phyloP scores from a whole-genome alignment of 106 monocot genomes.

The Dendrobium chrysotoxum region DNA sequence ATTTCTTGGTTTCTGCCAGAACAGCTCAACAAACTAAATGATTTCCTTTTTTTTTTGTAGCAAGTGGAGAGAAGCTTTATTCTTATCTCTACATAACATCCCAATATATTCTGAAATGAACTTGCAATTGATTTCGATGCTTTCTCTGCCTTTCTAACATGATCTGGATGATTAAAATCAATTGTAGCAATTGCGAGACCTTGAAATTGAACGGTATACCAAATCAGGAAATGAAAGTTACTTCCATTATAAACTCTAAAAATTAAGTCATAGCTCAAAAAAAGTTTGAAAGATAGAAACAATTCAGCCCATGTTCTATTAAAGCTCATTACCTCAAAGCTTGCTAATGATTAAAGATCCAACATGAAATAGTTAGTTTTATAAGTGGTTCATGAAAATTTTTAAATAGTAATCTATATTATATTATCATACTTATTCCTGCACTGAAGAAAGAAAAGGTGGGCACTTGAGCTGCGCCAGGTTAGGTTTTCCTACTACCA shows the following conservation, averaged over 20 bases:
- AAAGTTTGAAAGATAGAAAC: neutral
- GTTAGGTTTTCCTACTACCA: no score
- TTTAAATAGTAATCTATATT: no score
- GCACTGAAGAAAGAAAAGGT: no score
- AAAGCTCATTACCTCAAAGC: neutral
- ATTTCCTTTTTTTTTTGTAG: slow-evolving; percentile 26
- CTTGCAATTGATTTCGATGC: slow-evolving; percentile 62
- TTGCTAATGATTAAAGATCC: neutral
- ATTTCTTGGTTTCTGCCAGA: slow-evolving; percentile 50
- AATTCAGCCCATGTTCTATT: neutral
- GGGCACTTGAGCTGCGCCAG: no score
- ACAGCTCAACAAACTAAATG: slow-evolving; percentile 76
- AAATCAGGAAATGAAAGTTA: neutral
- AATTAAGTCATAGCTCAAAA: neutral
- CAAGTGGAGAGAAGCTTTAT: slow-evolving; percentile 41
- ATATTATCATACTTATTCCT: no score
- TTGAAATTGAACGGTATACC: slow-evolving; percentile 19
- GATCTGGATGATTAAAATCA: slow-evolving; percentile 58
- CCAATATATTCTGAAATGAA: slow-evolving; percentile 64
- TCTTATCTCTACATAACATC: slow-evolving; percentile 64
- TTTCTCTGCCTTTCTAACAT: slow-evolving; percentile 66
- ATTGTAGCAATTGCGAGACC: slow-evolving; percentile 80
- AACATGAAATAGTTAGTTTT: neutral
- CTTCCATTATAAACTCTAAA: neutral
- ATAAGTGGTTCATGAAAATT: no score